Evolutionary conservation across 345 rosid species (phyloP).

Genomic region (Ceriops zippeliana): DNA sequence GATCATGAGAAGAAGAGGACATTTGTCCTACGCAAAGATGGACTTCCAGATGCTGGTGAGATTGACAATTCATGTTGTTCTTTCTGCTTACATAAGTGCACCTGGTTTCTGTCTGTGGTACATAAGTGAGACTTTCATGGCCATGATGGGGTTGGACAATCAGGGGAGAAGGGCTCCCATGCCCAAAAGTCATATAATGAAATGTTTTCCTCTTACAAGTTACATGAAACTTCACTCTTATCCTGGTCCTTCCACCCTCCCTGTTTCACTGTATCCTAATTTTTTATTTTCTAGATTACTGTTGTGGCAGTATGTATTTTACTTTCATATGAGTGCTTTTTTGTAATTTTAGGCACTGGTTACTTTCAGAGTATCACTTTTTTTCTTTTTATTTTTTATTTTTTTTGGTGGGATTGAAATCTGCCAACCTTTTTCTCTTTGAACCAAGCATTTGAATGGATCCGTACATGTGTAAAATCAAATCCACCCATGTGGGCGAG

Average conservation of each 20-base stretch:
- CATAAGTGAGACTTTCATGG: too few relatives aligned
- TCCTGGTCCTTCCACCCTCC: too few relatives aligned
- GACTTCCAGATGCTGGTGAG: conserved; percentile 36
- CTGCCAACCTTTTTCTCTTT: too few relatives aligned
- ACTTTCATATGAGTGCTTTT: not conserved
- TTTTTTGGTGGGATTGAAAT: too few relatives aligned
- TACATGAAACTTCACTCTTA: too few relatives aligned
- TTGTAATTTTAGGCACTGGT: not conserved
- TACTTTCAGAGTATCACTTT: not conserved
- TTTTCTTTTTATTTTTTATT: too few relatives aligned
- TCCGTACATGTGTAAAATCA: not conserved
- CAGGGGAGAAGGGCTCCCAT: too few relatives aligned
- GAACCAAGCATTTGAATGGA: not conserved
- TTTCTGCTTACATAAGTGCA: not conserved
- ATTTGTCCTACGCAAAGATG: conserved; percentile 32
- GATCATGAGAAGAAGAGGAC: conserved; percentile 39
- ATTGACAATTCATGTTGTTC: not conserved
- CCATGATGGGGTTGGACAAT: too few relatives aligned
- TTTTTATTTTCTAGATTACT: not conserved
- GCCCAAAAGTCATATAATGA: too few relatives aligned
- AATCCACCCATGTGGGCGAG: too few relatives aligned
- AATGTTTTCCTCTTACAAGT: too few relatives aligned
- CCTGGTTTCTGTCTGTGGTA: too few relatives aligned
- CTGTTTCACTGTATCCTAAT: not conserved
- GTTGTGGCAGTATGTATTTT: not conserved